A percentile compares a stretch with the other conserved stretches of the same genome.
Conservation (phyloP, 768 basidiomycete species). For the Leucocoprinus leucothites region DNA sequence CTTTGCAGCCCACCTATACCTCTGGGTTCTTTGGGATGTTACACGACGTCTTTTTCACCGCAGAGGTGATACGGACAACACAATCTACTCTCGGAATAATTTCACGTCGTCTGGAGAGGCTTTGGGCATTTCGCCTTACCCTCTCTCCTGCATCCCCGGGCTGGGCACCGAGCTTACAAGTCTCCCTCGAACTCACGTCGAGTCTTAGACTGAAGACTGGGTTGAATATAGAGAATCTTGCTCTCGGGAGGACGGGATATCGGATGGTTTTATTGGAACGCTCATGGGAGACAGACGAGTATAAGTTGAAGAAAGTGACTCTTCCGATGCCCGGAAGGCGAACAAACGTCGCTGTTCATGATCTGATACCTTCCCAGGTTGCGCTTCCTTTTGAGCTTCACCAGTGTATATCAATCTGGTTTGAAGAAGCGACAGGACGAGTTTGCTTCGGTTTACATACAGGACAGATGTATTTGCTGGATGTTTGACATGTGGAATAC, state of each 20-base stretch:
- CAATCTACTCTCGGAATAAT: background rate
- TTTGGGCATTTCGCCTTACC: background rate
- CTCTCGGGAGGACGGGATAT: conserved; percentile 9
- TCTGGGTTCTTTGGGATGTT: background rate
- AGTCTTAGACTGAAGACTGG: background rate
- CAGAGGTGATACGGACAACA: background rate
- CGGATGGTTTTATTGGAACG: conserved; percentile 13
- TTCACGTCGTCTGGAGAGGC: background rate
- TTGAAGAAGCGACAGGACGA: conserved; percentile 13
- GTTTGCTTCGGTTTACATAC: conserved; percentile 14
- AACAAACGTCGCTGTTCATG: background rate
- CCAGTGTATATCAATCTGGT: conserved; percentile 9
- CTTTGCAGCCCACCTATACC: background rate
- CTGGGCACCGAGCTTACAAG: background rate
- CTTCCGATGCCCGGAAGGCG: background rate
- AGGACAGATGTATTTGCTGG: conserved; percentile 15
- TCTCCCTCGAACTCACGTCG: background rate
- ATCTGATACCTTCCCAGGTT: conserved; percentile 12
- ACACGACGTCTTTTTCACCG: background rate
- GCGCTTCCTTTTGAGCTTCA: conserved; percentile 14
- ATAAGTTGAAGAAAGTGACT: conserved; percentile 9
- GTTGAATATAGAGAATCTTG: background rate
- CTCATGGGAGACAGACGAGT: conserved; percentile 12
- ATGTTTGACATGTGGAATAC: conserved; percentile 14
- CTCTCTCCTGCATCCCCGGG: background rate